A percentile compares a stretch with the other conserved stretches of the same genome.
phyloP scores from a whole-genome alignment of 768 basidiomycete genomes.

The Boletus coccyginus region DNA sequence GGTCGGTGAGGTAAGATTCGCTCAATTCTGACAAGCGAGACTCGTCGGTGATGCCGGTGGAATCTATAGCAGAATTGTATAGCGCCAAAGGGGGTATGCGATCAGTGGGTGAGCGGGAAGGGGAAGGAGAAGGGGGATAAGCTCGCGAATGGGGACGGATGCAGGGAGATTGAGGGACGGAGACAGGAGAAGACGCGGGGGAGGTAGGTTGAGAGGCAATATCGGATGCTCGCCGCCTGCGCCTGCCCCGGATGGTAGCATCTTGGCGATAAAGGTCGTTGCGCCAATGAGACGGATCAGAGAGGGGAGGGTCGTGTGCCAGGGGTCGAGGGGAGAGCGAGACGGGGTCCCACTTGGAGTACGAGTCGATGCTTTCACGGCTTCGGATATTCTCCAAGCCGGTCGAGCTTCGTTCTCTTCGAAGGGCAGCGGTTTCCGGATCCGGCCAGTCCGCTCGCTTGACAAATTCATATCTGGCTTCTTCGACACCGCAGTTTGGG shows the following conservation, averaged over 20 bases:
- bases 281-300: constrained; percentile 56
- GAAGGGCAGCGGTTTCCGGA: constrained; percentile 66
- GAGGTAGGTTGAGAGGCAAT: constrained; percentile 34
- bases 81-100: constrained; percentile 33
- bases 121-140: constrained; percentile 56
- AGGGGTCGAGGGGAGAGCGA: constrained; percentile 30
- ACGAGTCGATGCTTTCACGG: constrained; percentile 41
- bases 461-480: constrained; percentile 76
- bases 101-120: constrained; percentile 39
- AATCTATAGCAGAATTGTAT: constrained; percentile 17
- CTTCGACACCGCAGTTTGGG: constrained; percentile 53
- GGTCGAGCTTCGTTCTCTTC: constrained; percentile 66
- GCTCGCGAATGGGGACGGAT: constrained; percentile 42
- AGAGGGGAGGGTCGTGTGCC: constrained; percentile 41
- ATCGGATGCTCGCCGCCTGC: constrained; percentile 54
- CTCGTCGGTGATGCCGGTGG: neutral
- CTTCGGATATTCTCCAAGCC: constrained; percentile 54
- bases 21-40: constrained; percentile 1
- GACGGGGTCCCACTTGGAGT: constrained; percentile 24
- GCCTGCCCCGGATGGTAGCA: constrained; percentile 50
- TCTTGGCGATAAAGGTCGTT: constrained; percentile 49
- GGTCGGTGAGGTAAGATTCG: neutral
- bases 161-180: constrained; percentile 38
- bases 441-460: constrained; percentile 86
- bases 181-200: constrained; percentile 18